Evolutionary conservation across 768 basidiomycete genomes (phyloP), one percentile per base, ranked within the genome.

Genomic region (Tulasnella sp.): DNA sequence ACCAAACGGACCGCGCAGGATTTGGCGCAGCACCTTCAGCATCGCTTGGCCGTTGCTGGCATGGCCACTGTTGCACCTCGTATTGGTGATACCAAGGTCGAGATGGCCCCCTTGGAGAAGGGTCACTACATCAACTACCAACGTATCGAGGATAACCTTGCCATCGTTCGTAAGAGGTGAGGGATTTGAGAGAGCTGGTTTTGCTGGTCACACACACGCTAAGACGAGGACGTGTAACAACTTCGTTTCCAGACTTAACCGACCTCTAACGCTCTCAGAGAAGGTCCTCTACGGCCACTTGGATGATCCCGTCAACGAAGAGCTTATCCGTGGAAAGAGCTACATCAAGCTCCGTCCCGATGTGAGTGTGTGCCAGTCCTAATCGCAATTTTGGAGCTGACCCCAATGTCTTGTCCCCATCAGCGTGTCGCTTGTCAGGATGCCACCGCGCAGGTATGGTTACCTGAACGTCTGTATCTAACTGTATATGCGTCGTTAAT

Each of bases 211-310:
- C 48, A 48, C 62, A 44, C 63, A n/a, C 59, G 34, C 34, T 38
- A 38, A 38, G 34, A 38, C 34, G 15, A 38, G 34, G 34, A 38
- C 34, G 7, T 38, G 34, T 5, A 38, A 38, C 34, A 38, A 38
- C 15, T 38, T 38, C 34, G 15, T 38, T n/a, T 41, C 11, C 62
- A 94, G 92, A 70, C 76, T 96, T 66, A 80, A 85, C 67, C 87
- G 91, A 34, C 92, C 92, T 44, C 74, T 96, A 72, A 96, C 93
- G 15, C 73, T 94, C 66, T 92, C 93, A 60, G 93, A 97, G 74
- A 96, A 97, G 81, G 86, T 96, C 68, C 77, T 97, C 42, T 99
- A 99, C 72, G 96, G 96, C 59, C 96, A 99, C 76, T 80, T 98
- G 66, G 94, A 97, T 73, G 88, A 97, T 73, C 83, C 94, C 55